Evolutionary conservation across 2,329 filamentous ascomycete genomes (phyloP), one percentile per base, ranked within the genome.

Genomic region (Fusarium praegraminearum): DNA sequence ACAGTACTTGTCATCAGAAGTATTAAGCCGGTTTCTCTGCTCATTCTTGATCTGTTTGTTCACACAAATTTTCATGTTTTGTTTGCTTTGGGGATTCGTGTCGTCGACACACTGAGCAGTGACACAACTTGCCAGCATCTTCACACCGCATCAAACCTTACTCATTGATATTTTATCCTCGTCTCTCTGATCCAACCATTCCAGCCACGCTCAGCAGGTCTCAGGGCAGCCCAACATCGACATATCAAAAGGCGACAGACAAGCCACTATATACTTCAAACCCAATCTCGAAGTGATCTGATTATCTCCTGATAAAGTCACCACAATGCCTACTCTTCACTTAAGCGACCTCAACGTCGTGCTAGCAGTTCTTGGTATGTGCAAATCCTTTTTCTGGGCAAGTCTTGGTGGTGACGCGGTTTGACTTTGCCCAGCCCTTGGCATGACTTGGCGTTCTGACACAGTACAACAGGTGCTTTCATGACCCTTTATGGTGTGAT

Each of bases 341-440:
- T 71, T 85, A 15, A 85, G 82, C 49, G 84, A 86, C 69, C 80
- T 87, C 59, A 87, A 87, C 69, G 79, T 86, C n/a, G 83, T 86
- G 43, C 75, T 83, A 35, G 76, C 79, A 11, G 75, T 85, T 6
- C 71, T 85, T 51, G 83, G 83, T 84, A 72, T 62, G 80, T 41
- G 15, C 18, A 28, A 1, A 33, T 44, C 32, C 4, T 32, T 22
- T 22, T 26, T 32, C 50, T 60, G n/a, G 41, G 44, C 62, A 62
- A 40, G 35, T 32, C 41, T 49, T 51, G 44, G 26, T 36, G 22
- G 22, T 47, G 16, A 44, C 41, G 41, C 24, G 15, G 41, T 26
- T 44, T 18, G 30, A 41, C 33, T 20, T 22, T 57, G 46, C 41
- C 54, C n/a, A 69, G 54, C 22, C 43, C 61, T 61, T 57, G 55